A percentile compares a stretch with the other conserved stretches of the same genome.
Conservation (phyloP, 257 asterid genomes). For the Craterostigma plantagineum region DNA sequence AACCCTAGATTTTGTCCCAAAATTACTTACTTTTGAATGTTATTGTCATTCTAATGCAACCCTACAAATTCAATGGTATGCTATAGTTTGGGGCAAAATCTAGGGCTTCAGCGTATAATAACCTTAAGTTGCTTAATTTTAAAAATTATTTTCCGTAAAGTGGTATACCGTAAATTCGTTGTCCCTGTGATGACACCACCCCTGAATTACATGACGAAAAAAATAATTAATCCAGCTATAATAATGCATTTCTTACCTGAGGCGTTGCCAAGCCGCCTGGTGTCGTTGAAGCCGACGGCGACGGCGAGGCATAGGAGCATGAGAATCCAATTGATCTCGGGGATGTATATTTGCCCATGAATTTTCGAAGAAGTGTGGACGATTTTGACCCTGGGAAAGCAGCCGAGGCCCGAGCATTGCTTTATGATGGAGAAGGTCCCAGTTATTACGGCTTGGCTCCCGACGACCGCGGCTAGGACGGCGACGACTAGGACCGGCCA, state of each 20-base stretch:
- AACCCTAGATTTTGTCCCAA: too few relatives aligned
- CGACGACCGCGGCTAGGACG: constrained; percentile 79
- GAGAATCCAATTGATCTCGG: constrained; percentile 69
- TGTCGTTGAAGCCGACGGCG: constrained; percentile 69
- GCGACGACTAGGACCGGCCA: constrained; percentile 87
- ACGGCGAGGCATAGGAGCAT: constrained; percentile 73
- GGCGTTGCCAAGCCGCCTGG: constrained; percentile 17
- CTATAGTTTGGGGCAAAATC: too few relatives aligned
- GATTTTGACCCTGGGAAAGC: constrained; percentile 72
- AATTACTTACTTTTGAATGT: too few relatives aligned
- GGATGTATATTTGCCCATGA: constrained; percentile 86
- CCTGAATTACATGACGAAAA: too few relatives aligned
- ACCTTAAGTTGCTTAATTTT: too few relatives aligned
- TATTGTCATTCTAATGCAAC: too few relatives aligned
- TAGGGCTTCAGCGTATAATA: too few relatives aligned
- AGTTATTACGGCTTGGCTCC: constrained; percentile 86
- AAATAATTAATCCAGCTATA: too few relatives aligned
- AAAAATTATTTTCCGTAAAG: too few relatives aligned
- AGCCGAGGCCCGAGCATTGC: constrained; percentile 76
- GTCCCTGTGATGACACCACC: too few relatives aligned
- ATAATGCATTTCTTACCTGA: constrained; percentile 42
- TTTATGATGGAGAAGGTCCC: constrained; percentile 84
- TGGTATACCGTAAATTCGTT: too few relatives aligned
- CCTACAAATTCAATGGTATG: too few relatives aligned
- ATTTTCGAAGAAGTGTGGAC: constrained; percentile 64